Base-by-base conservation (phyloP, 2,329 filamentous ascomycete genomes). In the Berkeleyomyces rouxiae region DNA sequence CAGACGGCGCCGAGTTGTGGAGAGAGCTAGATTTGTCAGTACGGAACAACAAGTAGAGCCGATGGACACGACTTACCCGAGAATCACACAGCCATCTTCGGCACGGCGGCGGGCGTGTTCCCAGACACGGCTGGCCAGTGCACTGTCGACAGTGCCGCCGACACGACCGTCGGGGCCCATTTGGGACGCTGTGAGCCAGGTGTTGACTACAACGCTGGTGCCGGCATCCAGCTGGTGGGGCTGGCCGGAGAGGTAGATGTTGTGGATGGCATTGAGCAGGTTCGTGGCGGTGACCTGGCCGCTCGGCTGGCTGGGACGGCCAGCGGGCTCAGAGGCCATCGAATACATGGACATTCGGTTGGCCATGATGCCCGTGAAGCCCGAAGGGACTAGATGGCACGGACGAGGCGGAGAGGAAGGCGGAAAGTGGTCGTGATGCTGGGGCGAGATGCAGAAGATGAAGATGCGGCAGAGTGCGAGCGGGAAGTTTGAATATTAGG, bases 31-130 rank as follows among this genome's bases (percentile, higher is more conserved):
- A 46, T 59, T 1, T 11, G 2, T 4, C 3, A 6, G 4, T n/a
- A 61, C 42, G 10, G 33, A 7, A 0, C 23, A 51, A 11, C 3
- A 37, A 9, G 37, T 16, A 4, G 9, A 3, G 10, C 7, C 31
- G 11, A 33, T 49, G 40, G 1, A 40, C 37, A n/a, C 23, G 43
- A 74, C 84, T 68, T 79, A 95, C 90, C 88, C 87, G 67, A 99
- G 75, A 61, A 97, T 79, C 66, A 99, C 87, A 71, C 91, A 96
- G 13, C 90, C 91, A 75, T 99, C 93, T 73, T 99, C 93, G 49
- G 93, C 93, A 76, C 93, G 83, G 66, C 93, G 84, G 68, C 92
- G 83, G 63, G 93, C 92, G 77, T 99, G 93, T 75, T 99, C 93
- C 92, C 93, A 99, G 2, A 91, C 90, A 71, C 89, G 83, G 61